Conservation (phyloP, 73 alveolate species). For the Loxodes magnus region DNA sequence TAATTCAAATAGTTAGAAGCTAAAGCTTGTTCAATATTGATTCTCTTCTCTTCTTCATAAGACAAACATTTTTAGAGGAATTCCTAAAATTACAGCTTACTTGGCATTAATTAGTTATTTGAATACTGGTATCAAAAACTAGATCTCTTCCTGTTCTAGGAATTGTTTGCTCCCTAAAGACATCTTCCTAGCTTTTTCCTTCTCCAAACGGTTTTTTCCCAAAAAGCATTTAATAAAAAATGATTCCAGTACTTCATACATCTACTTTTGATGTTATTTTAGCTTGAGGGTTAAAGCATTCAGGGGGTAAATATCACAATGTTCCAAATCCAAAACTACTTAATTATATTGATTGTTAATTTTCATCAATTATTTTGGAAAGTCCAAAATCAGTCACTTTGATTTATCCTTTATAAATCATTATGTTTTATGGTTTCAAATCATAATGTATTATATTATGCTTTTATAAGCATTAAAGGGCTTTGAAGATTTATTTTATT, state of each 20-base stretch:
- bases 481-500: slow-evolving; percentile 84
- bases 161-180: slow-evolving; percentile 75
- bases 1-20: too few species aligned
- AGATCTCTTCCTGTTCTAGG: too few species aligned
- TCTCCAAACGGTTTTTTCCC: slow-evolving; percentile 96
- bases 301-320: slow-evolving; percentile 99
- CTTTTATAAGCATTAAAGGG: slow-evolving; percentile 87
- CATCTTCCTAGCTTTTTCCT: slow-evolving; percentile 78
- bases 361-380: slow-evolving; percentile 77
- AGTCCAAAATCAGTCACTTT: slow-evolving; percentile 98
- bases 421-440: slow-evolving; percentile 92
- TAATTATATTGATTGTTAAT: slow-evolving; percentile 77
- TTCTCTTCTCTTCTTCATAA: too few species aligned
- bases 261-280: slow-evolving; percentile 86
- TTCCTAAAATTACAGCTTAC: too few species aligned
- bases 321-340: slow-evolving; percentile 99
- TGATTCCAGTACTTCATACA: slow-evolving; percentile 95
- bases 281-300: slow-evolving; percentile 73
- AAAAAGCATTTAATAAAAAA: slow-evolving; percentile 86
- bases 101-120: too few species aligned
- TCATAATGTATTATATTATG: slow-evolving; percentile 92
- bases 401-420: slow-evolving; percentile 90
- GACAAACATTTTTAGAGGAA: too few species aligned
- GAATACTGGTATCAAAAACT: too few species aligned
- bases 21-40: too few species aligned